phyloP scores from a whole-genome alignment of 2,329 filamentous ascomycete species.

The Gnomoniopsis smithogilvyi region DNA sequence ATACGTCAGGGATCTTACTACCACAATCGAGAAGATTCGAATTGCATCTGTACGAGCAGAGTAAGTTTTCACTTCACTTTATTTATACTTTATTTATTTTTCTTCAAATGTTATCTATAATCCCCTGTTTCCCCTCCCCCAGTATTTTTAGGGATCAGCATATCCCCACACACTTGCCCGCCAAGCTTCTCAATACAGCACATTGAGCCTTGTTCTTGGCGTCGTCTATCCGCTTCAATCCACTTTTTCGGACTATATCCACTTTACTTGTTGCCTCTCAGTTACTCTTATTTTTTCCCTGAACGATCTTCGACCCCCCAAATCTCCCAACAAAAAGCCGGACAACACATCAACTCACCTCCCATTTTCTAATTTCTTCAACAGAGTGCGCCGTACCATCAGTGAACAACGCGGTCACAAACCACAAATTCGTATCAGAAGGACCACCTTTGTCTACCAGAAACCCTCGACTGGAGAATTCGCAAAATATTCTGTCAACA shows the following conservation, averaged over 20 bases:
- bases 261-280: background rate
- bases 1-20: constrained; percentile 16
- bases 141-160: too few relatives aligned
- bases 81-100: background rate
- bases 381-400: constrained; percentile 14
- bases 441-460: constrained; percentile 11
- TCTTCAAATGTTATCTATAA: background rate
- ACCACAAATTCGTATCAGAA: constrained; percentile 11
- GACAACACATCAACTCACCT: background rate
- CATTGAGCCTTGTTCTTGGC: too few relatives aligned
- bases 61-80: constrained; percentile 1
- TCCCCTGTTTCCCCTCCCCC: background rate
- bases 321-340: background rate
- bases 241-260: background rate
- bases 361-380: background rate
- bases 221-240: too few relatives aligned
- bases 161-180: too few relatives aligned
- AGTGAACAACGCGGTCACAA: constrained; percentile 7
- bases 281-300: too few relatives aligned
- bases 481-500: constrained; percentile 15
- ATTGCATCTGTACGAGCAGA: constrained; percentile 14
- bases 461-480: constrained; percentile 24
- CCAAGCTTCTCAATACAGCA: too few relatives aligned
- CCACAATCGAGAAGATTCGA: constrained; percentile 15
- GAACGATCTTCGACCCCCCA: too few relatives aligned